A percentile compares a stretch with the other conserved stretches of the same genome.
Conservation (phyloP, 2,329 filamentous ascomycete genomes). For the Alternaria sp. region DNA sequence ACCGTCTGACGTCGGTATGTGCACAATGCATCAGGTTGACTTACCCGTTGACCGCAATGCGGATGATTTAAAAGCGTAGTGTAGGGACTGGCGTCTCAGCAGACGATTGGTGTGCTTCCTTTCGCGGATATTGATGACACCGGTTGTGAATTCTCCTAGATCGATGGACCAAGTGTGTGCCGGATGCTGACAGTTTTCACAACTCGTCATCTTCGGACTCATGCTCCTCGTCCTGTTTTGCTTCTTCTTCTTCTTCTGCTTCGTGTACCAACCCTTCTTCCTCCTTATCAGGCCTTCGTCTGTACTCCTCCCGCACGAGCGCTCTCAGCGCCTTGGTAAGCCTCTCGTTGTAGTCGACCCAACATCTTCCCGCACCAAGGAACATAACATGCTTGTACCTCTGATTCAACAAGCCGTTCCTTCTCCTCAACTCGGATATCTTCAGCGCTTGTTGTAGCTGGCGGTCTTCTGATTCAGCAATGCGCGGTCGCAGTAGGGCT, state of each 20-base stretch:
- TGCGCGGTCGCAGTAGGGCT: conserved; percentile 66
- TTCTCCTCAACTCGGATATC: conserved; percentile 68
- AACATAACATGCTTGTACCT: conserved; percentile 78
- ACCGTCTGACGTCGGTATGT: background rate
- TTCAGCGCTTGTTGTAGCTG: conserved; percentile 69
- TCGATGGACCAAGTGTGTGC: conserved; percentile 1
- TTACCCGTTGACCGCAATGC: conserved; percentile 2
- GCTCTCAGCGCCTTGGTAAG: conserved; percentile 71
- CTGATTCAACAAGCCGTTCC: conserved; percentile 64
- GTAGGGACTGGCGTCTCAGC: background rate
- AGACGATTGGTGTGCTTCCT: background rate
- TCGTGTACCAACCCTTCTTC: background rate
- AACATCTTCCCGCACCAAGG: conserved; percentile 71
- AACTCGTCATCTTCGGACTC: conserved; percentile 17
- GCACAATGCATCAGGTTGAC: conserved; percentile 2
- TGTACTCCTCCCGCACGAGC: conserved; percentile 69
- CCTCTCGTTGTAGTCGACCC: conserved; percentile 75
- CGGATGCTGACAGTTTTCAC: conserved; percentile 10
- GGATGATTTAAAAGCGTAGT: background rate
- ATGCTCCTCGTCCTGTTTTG: conserved; percentile 16
- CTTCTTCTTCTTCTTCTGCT: conserved; percentile 12
- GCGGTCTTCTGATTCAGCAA: conserved; percentile 67
- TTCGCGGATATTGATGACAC: conserved; percentile 3
- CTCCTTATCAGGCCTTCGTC: conserved; percentile 57
- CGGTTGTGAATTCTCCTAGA: background rate